phyloP scores from a whole-genome alignment of 2,329 filamentous ascomycete species.

The Xylaria sp. region DNA sequence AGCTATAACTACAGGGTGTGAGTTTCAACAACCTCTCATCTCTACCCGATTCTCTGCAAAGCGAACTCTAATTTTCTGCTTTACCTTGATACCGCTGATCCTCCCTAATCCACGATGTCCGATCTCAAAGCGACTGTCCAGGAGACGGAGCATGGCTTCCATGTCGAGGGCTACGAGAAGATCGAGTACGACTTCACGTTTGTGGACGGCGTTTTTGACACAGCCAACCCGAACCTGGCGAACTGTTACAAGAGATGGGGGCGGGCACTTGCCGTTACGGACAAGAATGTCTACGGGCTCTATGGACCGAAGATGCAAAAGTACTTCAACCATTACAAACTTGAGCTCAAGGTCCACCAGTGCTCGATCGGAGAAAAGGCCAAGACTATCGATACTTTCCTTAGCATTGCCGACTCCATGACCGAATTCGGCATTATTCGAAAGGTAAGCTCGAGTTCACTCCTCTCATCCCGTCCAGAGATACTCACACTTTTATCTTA shows the following conservation, averaged over 20 bases:
- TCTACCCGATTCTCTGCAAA: neutral
- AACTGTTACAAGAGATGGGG: slow-evolving; percentile 67
- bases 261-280: slow-evolving; percentile 69
- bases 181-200: slow-evolving; percentile 77
- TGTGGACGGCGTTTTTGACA: slow-evolving; percentile 68
- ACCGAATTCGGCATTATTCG: slow-evolving; percentile 71
- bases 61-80: neutral
- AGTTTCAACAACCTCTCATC: slow-evolving; percentile 4
- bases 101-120: slow-evolving; percentile 63
- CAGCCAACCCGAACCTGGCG: slow-evolving; percentile 62
- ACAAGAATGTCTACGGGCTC: slow-evolving; percentile 70
- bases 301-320: slow-evolving; percentile 67
- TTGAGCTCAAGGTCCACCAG: slow-evolving; percentile 68
- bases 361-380: slow-evolving; percentile 77
- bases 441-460: slow-evolving; percentile 46
- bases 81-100: slow-evolving; percentile 5
- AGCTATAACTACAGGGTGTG: neutral
- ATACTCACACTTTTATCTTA: slow-evolving; percentile 8
- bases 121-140: slow-evolving; percentile 68
- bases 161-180: slow-evolving; percentile 74
- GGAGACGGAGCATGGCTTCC: slow-evolving; percentile 67
- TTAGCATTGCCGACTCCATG: slow-evolving; percentile 74
- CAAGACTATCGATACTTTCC: slow-evolving; percentile 70
- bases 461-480: neutral
- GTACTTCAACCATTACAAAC: slow-evolving; percentile 67